Evolutionary conservation across 2,329 filamentous ascomycete species (phyloP), one percentile per base, ranked within the genome.

Genomic region (Apiospora malaysiana): DNA sequence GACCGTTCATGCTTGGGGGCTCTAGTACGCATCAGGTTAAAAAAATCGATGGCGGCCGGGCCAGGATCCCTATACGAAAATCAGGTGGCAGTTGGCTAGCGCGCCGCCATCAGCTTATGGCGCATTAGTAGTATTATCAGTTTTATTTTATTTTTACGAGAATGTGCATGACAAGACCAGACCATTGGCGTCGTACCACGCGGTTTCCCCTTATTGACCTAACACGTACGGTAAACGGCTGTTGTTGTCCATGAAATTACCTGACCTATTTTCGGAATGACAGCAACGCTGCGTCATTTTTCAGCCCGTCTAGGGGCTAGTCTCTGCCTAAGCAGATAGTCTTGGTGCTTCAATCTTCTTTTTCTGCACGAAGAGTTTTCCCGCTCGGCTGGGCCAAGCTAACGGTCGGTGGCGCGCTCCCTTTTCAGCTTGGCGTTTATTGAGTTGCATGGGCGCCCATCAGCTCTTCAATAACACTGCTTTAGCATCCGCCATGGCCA

Each of bases 361-460:
- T 21, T 37, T 23, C 21, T 37, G 27, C 27, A n/a, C 18, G 51
- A n/a, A 63, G 32, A 63, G 27, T 40, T 63, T 63, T 63, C 56
- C 56, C 56, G 32, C 8, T 40, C 51, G 56, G 56, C 32, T 63
- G 27, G 56, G 56, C 56, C 56, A 63, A 10, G 32, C 56, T 63
- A 63, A 63, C 56, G 56, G 56, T 37, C 56, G 27, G 16, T 27
- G 18, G 51, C 27, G 51, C 27, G 51, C n/a, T 16, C 27, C 56
- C 25, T 37, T 56, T 63, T 63, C 56, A 63, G 56, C 56, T 63
- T 63, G 56, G 56, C 56, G 32, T 63, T 63, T 63, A 63, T 63
- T 63, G 56, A 63, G 56, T 40, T 21, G 56, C 21, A 37, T 23
- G 14, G 56, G 56, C 56, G 27, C 37, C 21, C 18, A 16, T 18